Evolutionary conservation across 148 eudicot species (phyloP).

Genomic region (Mesembryanthemum crystallinum): DNA sequence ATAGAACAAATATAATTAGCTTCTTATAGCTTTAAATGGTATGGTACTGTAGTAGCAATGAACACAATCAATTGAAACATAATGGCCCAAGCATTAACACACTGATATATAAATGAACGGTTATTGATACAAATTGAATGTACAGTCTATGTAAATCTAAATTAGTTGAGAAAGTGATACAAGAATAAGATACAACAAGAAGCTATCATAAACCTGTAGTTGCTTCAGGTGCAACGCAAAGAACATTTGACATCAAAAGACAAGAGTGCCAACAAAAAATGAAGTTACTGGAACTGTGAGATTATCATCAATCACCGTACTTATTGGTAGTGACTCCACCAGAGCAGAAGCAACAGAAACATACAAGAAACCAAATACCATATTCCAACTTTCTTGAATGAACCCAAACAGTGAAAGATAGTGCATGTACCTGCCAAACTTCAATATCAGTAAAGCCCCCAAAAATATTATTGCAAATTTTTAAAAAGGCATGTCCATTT

Average conservation of each 20-base stretch:
- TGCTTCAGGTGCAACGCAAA: background rate
- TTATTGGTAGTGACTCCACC: conserved; percentile 82
- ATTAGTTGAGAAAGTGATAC: background rate
- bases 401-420: conserved; percentile 75
- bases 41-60: background rate
- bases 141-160: background rate
- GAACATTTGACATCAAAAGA: conserved; percentile 40
- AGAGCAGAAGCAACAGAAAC: conserved; percentile 60
- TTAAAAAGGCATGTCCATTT: conserved; percentile 11
- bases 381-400: conserved; percentile 50
- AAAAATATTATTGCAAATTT: background rate
- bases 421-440: conserved; percentile 65
- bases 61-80: background rate
- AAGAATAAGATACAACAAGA: background rate
- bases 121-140: background rate
- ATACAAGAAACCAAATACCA: conserved; percentile 57
- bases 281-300: conserved; percentile 70
- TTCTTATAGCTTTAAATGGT: too few relatives aligned
- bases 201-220: background rate
- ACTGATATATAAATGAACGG: background rate
- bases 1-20: too few relatives aligned
- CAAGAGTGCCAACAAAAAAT: conserved; percentile 55
- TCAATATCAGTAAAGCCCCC: conserved; percentile 17
- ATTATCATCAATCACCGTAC: conserved; percentile 81
- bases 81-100: background rate